These are phyloP conservation scores for Kurtzmaniella quercitrusa DNA, from an alignment of 1,139 yeast species.

Conservation along the genomic window DNA sequence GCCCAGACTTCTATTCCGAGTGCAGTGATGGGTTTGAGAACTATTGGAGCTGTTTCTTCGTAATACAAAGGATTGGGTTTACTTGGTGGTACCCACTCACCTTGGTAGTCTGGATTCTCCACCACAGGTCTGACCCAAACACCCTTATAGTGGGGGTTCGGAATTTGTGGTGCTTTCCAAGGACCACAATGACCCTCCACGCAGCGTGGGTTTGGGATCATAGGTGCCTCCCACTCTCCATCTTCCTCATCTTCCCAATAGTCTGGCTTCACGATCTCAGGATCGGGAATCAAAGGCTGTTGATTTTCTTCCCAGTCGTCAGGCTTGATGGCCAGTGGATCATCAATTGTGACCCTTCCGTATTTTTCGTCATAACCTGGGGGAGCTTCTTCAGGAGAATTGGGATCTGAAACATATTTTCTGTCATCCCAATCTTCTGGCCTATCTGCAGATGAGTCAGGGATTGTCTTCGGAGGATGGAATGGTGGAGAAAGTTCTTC, in stretches of 20 bases:
- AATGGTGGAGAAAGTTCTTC: slow-evolving; percentile 45
- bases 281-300: slow-evolving; percentile 58
- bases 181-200: slow-evolving; percentile 69
- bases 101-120: slow-evolving; percentile 72
- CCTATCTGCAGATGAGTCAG: slow-evolving; percentile 58
- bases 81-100: slow-evolving; percentile 69
- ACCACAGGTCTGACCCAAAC: slow-evolving; percentile 70
- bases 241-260: slow-evolving; percentile 88
- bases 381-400: slow-evolving; percentile 55
- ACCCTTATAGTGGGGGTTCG: slow-evolving; percentile 71
- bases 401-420: slow-evolving; percentile 63
- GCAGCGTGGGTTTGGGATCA: slow-evolving; percentile 71
- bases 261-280: slow-evolving; percentile 60
- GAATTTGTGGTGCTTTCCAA: slow-evolving; percentile 54
- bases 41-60: slow-evolving; percentile 56
- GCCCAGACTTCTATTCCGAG: slow-evolving; percentile 91
- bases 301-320: slow-evolving; percentile 73
- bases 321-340: slow-evolving; percentile 66
- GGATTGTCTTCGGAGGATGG: slow-evolving; percentile 58
- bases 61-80: slow-evolving; percentile 68
- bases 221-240: slow-evolving; percentile 76
- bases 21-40: slow-evolving; percentile 70
- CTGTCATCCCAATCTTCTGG: slow-evolving; percentile 81
- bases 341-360: slow-evolving; percentile 56
- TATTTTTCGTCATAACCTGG: slow-evolving; percentile 72